Evolutionary conservation across 2,329 filamentous ascomycete genomes (phyloP), one percentile per base, ranked within the genome.

Genomic region (Parastagonospora avenae): DNA sequence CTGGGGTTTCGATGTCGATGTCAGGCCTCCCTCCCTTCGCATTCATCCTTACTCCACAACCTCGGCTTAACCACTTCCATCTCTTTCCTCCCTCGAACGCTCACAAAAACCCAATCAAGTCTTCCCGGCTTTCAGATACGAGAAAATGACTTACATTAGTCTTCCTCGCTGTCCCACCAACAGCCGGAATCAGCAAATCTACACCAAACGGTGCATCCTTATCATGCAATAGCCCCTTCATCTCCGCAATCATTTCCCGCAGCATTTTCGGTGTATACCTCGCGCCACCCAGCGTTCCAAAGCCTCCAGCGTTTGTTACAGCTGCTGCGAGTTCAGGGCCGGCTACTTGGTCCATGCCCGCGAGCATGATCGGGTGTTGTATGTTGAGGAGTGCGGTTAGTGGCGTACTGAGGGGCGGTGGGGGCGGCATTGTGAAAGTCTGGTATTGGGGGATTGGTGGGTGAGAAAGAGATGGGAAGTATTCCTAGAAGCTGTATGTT

Each of bases 131-230:
- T n/a, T n/a, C n/a, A n/a, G n/a, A 24, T 32, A 16, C 2, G 5
- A 8, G 14, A 28, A 12, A 38, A 8, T 0, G 14, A 50, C 61
- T 45, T 35, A 63, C 64, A 53, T 73, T 74, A 10, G 70, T 73
- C 57, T 63, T 66, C 44, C 69, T 59, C 31, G 70, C 71, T 30
- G 53, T 50, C 10, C 66, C 70, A 10, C 70, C 69, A 42, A 74
- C 68, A 57, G 69, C 60, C 28, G 71, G 70, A 9, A 74, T 40
- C 48, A 73, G 49, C 41, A 74, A 52, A 56, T 74, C 70, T 7
- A 73, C 68, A 14, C 71, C 70, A 56, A 74, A 73, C n/a, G 64
- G 63, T 16, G 57, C 54, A 29, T 63, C 55, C 54, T 66, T 59
- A 24, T 62, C 50, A 14, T 46, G 47, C 36, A 66, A 28, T n/a